A percentile compares a stretch with the other conserved stretches of the same genome.
These are phyloP conservation scores for Cucumis melo DNA, from an alignment of 306 rosid genomes.

Conservation along the genomic window DNA sequence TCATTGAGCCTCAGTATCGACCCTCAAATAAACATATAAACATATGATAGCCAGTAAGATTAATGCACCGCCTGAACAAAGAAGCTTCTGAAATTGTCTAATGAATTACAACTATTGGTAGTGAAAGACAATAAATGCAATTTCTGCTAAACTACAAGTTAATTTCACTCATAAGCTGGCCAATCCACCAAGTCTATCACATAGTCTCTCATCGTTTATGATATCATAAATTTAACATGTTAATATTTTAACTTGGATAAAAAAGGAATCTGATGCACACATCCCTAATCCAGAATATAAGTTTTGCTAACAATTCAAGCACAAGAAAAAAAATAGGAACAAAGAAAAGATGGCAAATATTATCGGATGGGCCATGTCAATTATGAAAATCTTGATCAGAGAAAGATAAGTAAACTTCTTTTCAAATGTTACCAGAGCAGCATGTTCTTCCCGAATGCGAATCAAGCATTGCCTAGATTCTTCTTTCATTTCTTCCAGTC, in stretches of 20 bases:
- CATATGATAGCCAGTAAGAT: background rate
- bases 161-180: background rate
- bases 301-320: background rate
- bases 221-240: background rate
- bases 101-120: background rate
- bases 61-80: background rate
- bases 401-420: conserved; percentile 5
- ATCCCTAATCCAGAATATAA: conserved; percentile 1
- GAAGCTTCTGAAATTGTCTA: conserved; percentile 1
- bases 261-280: background rate
- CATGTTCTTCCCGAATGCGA: conserved; percentile 58
- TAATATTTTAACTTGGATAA: background rate
- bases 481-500: conserved; percentile 51
- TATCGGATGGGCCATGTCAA: conserved; percentile 3
- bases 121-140: background rate
- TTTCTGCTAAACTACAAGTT: background rate
- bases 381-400: conserved; percentile 1
- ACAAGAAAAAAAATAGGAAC: background rate
- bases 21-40: background rate
- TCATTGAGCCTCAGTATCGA: background rate
- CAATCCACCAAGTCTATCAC: background rate
- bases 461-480: conserved; percentile 52
- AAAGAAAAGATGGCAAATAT: conserved; percentile 1
- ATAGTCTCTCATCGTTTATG: background rate
- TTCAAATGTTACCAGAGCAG: conserved; percentile 40